phyloP scores from a whole-genome alignment of 805 yeast species.

The Wickerhamiella domercqiae region DNA sequence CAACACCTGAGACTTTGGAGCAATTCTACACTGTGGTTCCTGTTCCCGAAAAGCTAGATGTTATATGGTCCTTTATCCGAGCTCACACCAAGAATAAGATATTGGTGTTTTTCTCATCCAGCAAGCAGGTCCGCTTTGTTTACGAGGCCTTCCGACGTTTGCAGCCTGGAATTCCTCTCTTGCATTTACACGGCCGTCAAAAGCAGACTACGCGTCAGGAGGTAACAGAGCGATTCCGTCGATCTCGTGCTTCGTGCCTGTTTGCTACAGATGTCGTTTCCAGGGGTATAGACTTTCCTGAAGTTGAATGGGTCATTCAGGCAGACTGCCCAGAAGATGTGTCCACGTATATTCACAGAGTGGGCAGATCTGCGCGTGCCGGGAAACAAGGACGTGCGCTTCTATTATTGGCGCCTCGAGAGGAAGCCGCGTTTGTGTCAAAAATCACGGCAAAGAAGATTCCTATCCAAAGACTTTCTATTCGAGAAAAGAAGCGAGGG shows the following conservation, averaged over 20 bases:
- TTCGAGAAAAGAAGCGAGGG: conserved; percentile 58
- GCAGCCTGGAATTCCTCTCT: conserved; percentile 81
- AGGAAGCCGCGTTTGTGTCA: conserved; percentile 52
- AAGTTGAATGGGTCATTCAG: conserved; percentile 90
- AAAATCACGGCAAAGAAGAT: conserved; percentile 49
- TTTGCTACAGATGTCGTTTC: conserved; percentile 89
- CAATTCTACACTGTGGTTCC: conserved; percentile 66
- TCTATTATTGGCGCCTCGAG: conserved; percentile 69
- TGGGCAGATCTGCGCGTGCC: conserved; percentile 78
- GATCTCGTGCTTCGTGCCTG: conserved; percentile 64
- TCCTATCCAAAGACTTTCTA: conserved; percentile 54
- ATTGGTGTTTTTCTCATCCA: conserved; percentile 70
- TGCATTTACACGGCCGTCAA: conserved; percentile 79
- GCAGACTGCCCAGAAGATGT: conserved; percentile 83
- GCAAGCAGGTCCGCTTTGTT: conserved; percentile 81
- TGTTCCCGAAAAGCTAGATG: conserved; percentile 68
- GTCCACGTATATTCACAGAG: conserved; percentile 81
- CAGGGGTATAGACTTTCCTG: conserved; percentile 83
- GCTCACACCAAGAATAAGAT: conserved; percentile 69
- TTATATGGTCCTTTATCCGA: conserved; percentile 71
- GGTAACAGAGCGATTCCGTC: conserved; percentile 60
- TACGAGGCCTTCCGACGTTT: conserved; percentile 74
- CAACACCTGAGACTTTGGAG: conserved; percentile 68
- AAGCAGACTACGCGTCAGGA: conserved; percentile 82
- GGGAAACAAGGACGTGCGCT: conserved; percentile 74